Conservation (phyloP, 371 early-diverging fungal species). For the Mucor sp. region DNA sequence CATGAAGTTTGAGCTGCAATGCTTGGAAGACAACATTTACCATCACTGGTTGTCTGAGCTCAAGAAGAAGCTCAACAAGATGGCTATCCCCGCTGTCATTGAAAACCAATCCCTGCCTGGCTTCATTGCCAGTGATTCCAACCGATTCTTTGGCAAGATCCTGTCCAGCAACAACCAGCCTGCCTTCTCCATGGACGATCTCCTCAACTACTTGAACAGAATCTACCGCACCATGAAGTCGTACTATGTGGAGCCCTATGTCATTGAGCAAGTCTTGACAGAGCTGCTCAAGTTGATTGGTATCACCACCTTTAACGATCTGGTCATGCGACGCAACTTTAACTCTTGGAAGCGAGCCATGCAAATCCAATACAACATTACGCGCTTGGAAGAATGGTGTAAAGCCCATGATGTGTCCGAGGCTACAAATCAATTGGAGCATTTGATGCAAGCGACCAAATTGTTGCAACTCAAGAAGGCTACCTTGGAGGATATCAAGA, state of each 20-base stretch:
- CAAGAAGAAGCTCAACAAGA: conserved; percentile 89
- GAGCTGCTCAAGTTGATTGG: conserved; percentile 92
- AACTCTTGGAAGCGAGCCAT: conserved; percentile 90
- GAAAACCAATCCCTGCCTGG: conserved; percentile 92
- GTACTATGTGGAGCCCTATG: conserved; percentile 88
- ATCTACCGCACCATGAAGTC: conserved; percentile 92
- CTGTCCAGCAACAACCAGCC: conserved; percentile 73
- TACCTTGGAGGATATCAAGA: conserved; percentile 88
- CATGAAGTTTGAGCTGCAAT: conserved; percentile 68
- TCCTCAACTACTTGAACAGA: conserved; percentile 89
- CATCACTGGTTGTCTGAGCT: conserved; percentile 91
- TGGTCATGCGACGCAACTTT: conserved; percentile 90
- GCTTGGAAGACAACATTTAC: conserved; percentile 69
- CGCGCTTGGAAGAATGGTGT: conserved; percentile 97
- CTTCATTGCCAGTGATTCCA: conserved; percentile 87
- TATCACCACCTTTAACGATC: conserved; percentile 91
- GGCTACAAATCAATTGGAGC: conserved; percentile 87
- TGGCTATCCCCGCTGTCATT: conserved; percentile 93
- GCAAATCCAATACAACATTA: conserved; percentile 98
- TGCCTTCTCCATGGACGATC: conserved; percentile 88
- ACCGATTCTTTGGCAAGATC: conserved; percentile 82
- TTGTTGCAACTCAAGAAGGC: conserved; percentile 93
- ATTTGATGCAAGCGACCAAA: conserved; percentile 94
- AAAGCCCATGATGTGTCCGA: conserved; percentile 90
- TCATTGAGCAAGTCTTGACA: conserved; percentile 80